Conservation (phyloP, 169 alveolate species). For the Theileria equi region DNA sequence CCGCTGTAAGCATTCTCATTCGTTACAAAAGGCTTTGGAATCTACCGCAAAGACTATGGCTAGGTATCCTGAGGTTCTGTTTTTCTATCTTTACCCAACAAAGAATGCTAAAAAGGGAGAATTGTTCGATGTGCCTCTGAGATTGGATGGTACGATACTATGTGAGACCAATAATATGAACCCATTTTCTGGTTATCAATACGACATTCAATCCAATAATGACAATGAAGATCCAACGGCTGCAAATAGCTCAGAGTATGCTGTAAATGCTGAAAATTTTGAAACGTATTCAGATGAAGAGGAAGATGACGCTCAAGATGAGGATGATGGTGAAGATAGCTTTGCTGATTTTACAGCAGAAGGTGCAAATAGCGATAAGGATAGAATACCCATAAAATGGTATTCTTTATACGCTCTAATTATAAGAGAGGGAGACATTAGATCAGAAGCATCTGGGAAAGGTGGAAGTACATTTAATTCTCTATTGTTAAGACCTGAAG, state of each 20-base stretch:
- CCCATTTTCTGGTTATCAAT: constrained; percentile 36
- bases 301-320: constrained; percentile 42
- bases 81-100: constrained; percentile 80
- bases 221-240: constrained; percentile 43
- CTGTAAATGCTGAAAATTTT: constrained; percentile 12
- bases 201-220: constrained; percentile 24
- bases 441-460: constrained; percentile 50
- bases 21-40: constrained; percentile 79
- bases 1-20: constrained; percentile 62
- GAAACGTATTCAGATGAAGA: constrained; percentile 44
- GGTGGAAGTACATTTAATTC: constrained; percentile 63
- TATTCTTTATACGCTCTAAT: constrained; percentile 78
- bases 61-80: constrained; percentile 83
- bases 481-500: constrained; percentile 83
- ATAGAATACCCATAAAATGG: constrained; percentile 72
- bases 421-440: constrained; percentile 74
- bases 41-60: constrained; percentile 71
- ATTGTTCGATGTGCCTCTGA: constrained; percentile 83
- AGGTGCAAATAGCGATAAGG: constrained; percentile 35
- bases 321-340: constrained; percentile 25
- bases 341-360: constrained; percentile 15
- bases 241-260: constrained; percentile 30
- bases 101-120: constrained; percentile 87
- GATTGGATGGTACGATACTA: constrained; percentile 78
- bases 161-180: constrained; percentile 16